Evolutionary conservation across 345 rosid species (phyloP), one percentile per base, ranked within the genome.

Genomic region (Isatis tinctoria): DNA sequence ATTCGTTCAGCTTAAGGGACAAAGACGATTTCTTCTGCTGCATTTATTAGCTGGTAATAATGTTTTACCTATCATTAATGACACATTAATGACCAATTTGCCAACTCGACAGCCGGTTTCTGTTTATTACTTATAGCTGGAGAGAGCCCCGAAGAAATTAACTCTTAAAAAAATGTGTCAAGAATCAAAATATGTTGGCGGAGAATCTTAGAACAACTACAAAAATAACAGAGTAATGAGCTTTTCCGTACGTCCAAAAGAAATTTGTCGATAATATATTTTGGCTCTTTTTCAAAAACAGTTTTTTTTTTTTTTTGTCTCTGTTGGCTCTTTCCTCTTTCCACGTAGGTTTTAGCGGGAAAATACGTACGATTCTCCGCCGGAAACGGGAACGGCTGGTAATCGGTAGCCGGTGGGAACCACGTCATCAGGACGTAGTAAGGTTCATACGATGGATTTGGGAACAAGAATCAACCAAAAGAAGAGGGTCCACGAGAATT

Each of bases 331-430:
- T 75, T 61, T 43, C 28, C 41, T 60, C 18, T 75, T 61, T 43
- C 28, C 65, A 56, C 56, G 60, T 56, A 45, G 30, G 36, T 8
- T 41, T 77, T 75, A 75, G 84, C 88, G 87, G 85, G 85, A 82
- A 83, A 83, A 30, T 45, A 57, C 22, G 26, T 26, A 53, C 53
- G 44, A 59, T 59, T 74, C 45, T 75, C 56, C 37, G 4, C 68
- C 37, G 56, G 45, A 30, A 67, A 74, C 37, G 14, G 68, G 62
- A 5, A 60, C 14, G 51, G 30, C 32, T 59, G 58, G 79, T 76
- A 13, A 60, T 10, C 40, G 81, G 78, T 82, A 70, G 60, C 62
- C 14, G 60, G 60, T 54, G 78, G 75, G 75, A 67, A 65, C 77
- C 77, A 67, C 60, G 74, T 67, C 82, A 66, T 43, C 79, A 36